Conservation (phyloP, 192 early-diverging fungal species). For the Podila epigama region DNA sequence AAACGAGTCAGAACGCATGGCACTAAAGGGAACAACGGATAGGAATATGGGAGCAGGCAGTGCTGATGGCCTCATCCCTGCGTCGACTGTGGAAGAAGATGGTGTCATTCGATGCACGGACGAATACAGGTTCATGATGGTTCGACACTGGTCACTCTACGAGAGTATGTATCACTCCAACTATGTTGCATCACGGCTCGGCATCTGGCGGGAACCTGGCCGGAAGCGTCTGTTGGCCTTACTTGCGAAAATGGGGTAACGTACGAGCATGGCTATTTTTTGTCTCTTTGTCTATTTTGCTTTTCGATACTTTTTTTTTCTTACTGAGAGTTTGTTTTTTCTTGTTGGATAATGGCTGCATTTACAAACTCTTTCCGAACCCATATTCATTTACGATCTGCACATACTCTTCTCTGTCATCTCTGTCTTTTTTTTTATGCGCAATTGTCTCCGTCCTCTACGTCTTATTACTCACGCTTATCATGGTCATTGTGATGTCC, state of each 20-base stretch:
- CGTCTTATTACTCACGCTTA: not conserved
- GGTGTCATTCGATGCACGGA: conserved; percentile 64
- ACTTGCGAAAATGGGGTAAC: conserved; percentile 89
- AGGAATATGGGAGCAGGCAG: not conserved
- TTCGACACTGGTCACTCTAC: conserved; percentile 92
- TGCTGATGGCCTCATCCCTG: not conserved
- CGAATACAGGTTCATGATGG: conserved; percentile 88
- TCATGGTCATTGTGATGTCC: not conserved
- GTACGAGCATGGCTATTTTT: not conserved
- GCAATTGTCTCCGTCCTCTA: no score
- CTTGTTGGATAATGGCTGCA: no score
- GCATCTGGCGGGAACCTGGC: conserved; percentile 88
- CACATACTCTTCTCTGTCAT: not conserved
- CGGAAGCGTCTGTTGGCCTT: conserved; percentile 80
- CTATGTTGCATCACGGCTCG: conserved; percentile 87
- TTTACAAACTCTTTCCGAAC: no score
- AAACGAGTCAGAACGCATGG: conserved; percentile 74
- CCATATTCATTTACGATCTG: no score
- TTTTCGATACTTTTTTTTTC: no score
- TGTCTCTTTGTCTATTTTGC: no score
- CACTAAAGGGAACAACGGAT: not conserved
- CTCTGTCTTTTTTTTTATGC: no score
- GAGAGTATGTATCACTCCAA: conserved; percentile 88
- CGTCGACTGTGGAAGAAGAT: conserved; percentile 52
- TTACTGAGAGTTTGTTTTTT: no score